Conservation (phyloP, 2,329 filamentous ascomycete species). For the Ambrosiella xylebori region DNA sequence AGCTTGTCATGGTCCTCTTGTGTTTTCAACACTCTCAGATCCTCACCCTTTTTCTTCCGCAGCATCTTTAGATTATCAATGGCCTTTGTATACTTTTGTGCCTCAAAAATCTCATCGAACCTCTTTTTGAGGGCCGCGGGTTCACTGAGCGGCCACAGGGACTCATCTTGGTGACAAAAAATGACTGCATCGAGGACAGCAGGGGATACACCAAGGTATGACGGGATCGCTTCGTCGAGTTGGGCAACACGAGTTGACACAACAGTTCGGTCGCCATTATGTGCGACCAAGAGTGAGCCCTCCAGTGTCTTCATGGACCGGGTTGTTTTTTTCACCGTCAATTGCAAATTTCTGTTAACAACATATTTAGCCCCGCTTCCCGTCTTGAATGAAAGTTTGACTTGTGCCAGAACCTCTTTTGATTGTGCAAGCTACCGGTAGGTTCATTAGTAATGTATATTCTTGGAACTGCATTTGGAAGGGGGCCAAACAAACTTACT, state of each 20-base stretch:
- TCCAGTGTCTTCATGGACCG: conserved; percentile 72
- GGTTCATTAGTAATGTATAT: not conserved
- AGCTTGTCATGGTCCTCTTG: conserved; percentile 62
- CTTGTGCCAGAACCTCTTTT: conserved; percentile 76
- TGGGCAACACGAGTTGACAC: conserved; percentile 69
- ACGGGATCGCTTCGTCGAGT: conserved; percentile 67
- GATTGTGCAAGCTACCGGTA: conserved; percentile 10
- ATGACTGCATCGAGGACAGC: conserved; percentile 90
- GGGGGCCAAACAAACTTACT: conserved; percentile 23
- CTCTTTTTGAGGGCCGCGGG: conserved; percentile 73
- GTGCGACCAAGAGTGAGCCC: conserved; percentile 54
- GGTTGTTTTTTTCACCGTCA: conserved; percentile 68
- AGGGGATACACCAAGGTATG: conserved; percentile 72
- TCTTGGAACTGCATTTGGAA: not conserved
- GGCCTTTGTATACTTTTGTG: conserved; percentile 88
- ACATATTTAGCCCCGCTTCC: conserved; percentile 68
- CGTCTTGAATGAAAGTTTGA: conserved; percentile 73
- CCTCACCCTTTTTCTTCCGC: conserved; percentile 63
- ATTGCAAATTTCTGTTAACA: conserved; percentile 65
- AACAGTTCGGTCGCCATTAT: conserved; percentile 61
- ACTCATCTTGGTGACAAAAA: conserved; percentile 97
- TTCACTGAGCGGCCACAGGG: conserved; percentile 89
- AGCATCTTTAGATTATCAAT: conserved; percentile 87
- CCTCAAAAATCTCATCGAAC: conserved; percentile 97
- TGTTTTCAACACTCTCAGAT: conserved; percentile 55